Base-by-base conservation (phyloP, 306 rosid genomes). In the Argentina anserina region DNA sequence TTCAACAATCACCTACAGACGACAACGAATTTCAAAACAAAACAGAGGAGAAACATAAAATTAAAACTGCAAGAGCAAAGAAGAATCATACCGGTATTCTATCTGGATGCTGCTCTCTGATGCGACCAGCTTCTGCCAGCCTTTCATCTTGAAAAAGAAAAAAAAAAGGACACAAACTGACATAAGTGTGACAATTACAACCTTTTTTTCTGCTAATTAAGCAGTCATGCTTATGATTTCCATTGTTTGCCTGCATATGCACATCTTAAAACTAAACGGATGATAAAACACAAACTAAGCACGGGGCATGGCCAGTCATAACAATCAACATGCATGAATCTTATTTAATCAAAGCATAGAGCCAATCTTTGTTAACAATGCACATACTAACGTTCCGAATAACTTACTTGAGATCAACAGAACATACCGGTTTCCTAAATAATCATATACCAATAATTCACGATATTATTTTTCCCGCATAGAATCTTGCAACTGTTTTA, bases 101-200 rank as follows among this genome's bases (percentile, higher is more conserved):
- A 58, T 89, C 92, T 2, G 92, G 92, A 79, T 85, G 87, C 53
- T 87, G 80, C 73, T 83, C 92, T 58, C 95, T 81, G 62, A 89
- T 85, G 74, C 90, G 85, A 28, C 81, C 71, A 75, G 95, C 84
- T 79, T 87, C 95, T 15, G 86, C 90, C 76, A 80, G 81, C 75
- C 95, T 89, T 79, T 84, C 78, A 59, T 87, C 92, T 89, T 83
- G 58, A 65, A 81, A 23, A 23, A 37, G 84, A 52, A 65, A 81
- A 23, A 23, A 37, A 76, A 56, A 40, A 75, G 46, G 25, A 70
- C 4, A 49, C 11, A 61, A 11, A 53, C 33, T 53, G 8, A 23
- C 10, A 23, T 3, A 10, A 21, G 61, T 9, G 26, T 53, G 11
- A 21, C 55, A 23, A 53, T 3, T 53, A 14, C 12, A 3, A 11